Base-by-base conservation (phyloP, 106 monocot genomes). In the Apostasia shenzhenica region DNA sequence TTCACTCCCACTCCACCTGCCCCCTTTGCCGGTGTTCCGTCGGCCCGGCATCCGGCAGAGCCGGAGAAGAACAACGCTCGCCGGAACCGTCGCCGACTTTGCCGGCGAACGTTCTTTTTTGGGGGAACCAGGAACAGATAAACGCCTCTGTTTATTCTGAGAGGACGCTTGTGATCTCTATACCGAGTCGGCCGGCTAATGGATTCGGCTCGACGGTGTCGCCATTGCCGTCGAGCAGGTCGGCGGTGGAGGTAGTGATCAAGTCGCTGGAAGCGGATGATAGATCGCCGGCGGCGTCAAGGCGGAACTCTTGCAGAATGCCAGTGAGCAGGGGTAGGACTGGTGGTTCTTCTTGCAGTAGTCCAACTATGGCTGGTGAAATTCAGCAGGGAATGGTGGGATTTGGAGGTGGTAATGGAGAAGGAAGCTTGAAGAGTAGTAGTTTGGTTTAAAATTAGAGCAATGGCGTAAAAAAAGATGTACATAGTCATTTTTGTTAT, bases 1-100 rank as follows among this genome's bases (percentile, higher is more conserved):
- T 87, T 3, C 75, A 66, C 58, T 81, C 83, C 11, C 71, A 83
- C 57, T 69, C 83, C 6, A 83, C 83, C 26, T 88, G 88, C 58
- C 88, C 88, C 4, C 57, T 88, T 8, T 88, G 83, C 72, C 71
- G 88, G 10, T 9, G 67, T 14, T 50, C 76, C 2, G 72, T 81
- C 26, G 4, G 4, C 2, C 8, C 6, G 40, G 5, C 41, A n/a
- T 14, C 7, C 61, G 48, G 14, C 40, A 8, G 42, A 43, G 73
- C 45, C 39, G 10, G 4, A 14, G 49, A 59, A 49, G 54, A 54
- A 42, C 61, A 8, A 41, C 14, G 58, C 6, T 38, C 39, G 38
- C 7, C 58, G 58, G 44, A 61, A 26, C 26, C 1, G 1, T 43
- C 4, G 10, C 61, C 8, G 61, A 41, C 44, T 61, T 12, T 50